Conservation (phyloP, 805 yeast species). For the Starmera dryadoides region DNA sequence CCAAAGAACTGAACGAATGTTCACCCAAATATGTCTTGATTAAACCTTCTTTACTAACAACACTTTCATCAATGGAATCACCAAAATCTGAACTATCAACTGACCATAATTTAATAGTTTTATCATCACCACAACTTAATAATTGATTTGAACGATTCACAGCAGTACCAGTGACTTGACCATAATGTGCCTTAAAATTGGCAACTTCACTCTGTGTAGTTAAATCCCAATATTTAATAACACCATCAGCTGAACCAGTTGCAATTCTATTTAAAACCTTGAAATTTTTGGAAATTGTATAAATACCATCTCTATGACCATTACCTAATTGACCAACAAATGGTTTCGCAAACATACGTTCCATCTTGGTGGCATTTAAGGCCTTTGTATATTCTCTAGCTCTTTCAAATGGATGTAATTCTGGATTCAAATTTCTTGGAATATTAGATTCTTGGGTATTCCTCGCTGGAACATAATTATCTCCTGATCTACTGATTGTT, state of each 20-base stretch:
- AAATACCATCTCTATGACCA: conserved; percentile 94
- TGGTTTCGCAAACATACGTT: conserved; percentile 96
- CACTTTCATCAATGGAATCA: conserved; percentile 24
- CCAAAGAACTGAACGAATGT: conserved; percentile 77
- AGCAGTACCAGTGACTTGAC: conserved; percentile 78
- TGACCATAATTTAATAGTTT: conserved; percentile 85
- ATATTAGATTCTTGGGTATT: conserved; percentile 82
- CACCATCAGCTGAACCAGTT: conserved; percentile 93
- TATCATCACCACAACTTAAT: conserved; percentile 87
- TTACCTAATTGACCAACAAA: conserved; percentile 90
- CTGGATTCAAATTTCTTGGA: conserved; percentile 89
- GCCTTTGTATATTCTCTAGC: conserved; percentile 96
- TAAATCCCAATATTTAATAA: conserved; percentile 89
- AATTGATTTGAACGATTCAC: conserved; percentile 50
- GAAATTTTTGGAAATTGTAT: conserved; percentile 76
- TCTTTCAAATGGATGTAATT: conserved; percentile 92
- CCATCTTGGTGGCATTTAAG: conserved; percentile 88
- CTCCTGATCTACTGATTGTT: conserved; percentile 58
- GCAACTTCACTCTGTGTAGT: conserved; percentile 68
- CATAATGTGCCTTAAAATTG: conserved; percentile 83
- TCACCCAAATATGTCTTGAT: conserved; percentile 77
- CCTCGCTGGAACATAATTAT: conserved; percentile 85
- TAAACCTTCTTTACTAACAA: conserved; percentile 41
- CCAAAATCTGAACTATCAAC: conserved; percentile 48
- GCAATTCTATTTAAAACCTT: conserved; percentile 67